A percentile compares a stretch with the other conserved stretches of the same genome.
Evolutionary conservation across 1,284 basidiomycete genomes (phyloP).

Genomic region (Rhodotorula sp.): DNA sequence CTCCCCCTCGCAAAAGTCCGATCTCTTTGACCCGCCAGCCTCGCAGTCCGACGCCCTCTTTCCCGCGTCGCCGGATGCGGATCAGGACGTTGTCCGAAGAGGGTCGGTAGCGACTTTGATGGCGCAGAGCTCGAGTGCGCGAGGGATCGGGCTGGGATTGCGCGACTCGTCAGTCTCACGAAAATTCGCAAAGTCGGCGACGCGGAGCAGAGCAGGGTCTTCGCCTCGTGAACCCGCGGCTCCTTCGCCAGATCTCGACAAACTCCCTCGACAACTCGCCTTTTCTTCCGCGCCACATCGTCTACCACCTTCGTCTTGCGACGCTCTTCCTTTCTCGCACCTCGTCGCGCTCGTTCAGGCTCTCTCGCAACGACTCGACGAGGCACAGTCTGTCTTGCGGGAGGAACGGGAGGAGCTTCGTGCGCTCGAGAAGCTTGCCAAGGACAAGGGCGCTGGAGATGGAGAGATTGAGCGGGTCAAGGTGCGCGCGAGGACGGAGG

Average conservation of each 20-base stretch:
- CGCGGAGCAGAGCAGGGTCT: neutral
- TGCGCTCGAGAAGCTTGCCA: slow-evolving; percentile 25
- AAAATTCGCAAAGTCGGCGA: neutral
- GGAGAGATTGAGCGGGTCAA: slow-evolving; percentile 33
- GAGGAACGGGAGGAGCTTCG: slow-evolving; percentile 7
- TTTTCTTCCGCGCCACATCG: slow-evolving; percentile 26
- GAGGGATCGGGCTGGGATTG: slow-evolving; percentile 2
- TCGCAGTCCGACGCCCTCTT: no score
- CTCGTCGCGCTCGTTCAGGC: slow-evolving; percentile 30
- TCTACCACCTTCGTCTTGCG: neutral
- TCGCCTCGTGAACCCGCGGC: neutral
- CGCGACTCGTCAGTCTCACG: neutral
- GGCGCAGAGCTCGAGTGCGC: neutral
- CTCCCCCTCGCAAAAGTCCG: neutral
- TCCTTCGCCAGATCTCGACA: neutral
- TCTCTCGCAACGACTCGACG: slow-evolving; percentile 19
- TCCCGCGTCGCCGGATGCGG: no score
- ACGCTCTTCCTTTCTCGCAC: slow-evolving; percentile 12
- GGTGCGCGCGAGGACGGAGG: slow-evolving; percentile 18
- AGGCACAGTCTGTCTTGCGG: neutral
- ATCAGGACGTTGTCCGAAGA: neutral
- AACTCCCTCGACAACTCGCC: neutral
- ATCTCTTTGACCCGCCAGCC: no score
- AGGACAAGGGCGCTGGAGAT: slow-evolving; percentile 8
- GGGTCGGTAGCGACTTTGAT: neutral